Evolutionary conservation across 306 rosid genomes (phyloP), one percentile per base, ranked within the genome.

Genomic region (Fragaria ananassa): DNA sequence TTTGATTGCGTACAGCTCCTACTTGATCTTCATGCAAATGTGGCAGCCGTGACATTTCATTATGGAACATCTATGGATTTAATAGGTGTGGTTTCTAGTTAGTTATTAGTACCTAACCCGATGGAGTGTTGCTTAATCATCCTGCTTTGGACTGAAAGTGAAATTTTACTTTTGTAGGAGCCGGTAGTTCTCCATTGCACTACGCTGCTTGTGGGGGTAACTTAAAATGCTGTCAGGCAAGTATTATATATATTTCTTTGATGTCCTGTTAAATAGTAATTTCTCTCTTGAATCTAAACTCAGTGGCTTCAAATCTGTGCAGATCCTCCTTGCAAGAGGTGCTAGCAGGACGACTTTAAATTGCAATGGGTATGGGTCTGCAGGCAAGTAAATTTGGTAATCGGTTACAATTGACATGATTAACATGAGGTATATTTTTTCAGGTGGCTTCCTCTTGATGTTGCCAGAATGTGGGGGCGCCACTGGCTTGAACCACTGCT

Each of bases 121-220:
- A 49, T 75, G 27, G 51, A 49, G 50, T 68, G 65, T 76, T 81
- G 68, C 78, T 80, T 67, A 19, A 17, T 72, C 70, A 46, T 80
- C 68, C 31, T 74, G 35, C 77, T 23, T 61, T 64, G 70, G 71
- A 67, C 77, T 73, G 25, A 71, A 71, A 75, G 37, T 39, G 41
- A 12, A 63, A 23, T 57, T 14, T 74, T 62, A 65, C 50, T 37
- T 54, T 17, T 88, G 77, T 70, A 96, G 99, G 97, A 77, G 97
- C 98, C 13, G 99, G 99, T 86, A 96, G 99, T 87, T 90, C 93
- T 81, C 92, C 99, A 35, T 82, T 96, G 89, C 99, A 96, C 83
- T 96, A 92, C 80, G 99, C 99, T 79, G 98, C 99, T 76, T 92
- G 93, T 83, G 99, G 99, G 78, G 99, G 99, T 34, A 96, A 92